Base-by-base conservation (phyloP, 441 rosid species). In the Euphorbia celastroides region DNA sequence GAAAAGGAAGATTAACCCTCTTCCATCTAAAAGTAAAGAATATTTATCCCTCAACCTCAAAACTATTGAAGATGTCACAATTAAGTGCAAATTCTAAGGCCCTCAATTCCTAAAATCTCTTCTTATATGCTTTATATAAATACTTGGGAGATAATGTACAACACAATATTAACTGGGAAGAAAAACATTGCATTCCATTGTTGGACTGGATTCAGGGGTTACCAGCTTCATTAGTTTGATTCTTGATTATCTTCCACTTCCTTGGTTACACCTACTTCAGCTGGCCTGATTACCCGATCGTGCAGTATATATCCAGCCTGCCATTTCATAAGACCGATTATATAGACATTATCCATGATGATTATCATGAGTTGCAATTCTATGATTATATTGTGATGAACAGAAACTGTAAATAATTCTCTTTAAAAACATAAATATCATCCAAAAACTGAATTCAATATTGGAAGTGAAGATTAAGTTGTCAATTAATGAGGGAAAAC, bases 261-360 rank as follows among this genome's bases (percentile, higher is more conserved):
- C 57, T 72, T 78, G 63, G 90, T 90, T 16, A 90, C 98, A 48
- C 97, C 94, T 22, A 93, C 98, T 71, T 93, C 95, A 7, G 96
- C 98, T 19, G 97, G 97, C 54, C 97, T 85, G 71, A 93, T 81
- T 48, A 89, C 92, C 62, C 95, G 84, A 63, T 91, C 95, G 36
- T 82, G 69, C 25, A 93, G 81, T 60, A 78, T 72, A 79, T 89
- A 90, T 72, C 98, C 98, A 19, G 86, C 62, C 98, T 93, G 87
- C 12, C 75, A 77, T n/a, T 1, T n/a, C n/a, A 20, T 31, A 32
- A 0, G n/a, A n/a, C n/a, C n/a, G n/a, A n/a, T n/a, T n/a, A n/a
- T n/a, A n/a, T n/a, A n/a, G n/a, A n/a, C n/a, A n/a, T n/a, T n/a
- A n/a, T n/a, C n/a, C n/a, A n/a, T n/a, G n/a, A n/a, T n/a, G n/a